Evolutionary conservation across 345 rosid species (phyloP).

Genomic region (Eucalyptus regnans): DNA sequence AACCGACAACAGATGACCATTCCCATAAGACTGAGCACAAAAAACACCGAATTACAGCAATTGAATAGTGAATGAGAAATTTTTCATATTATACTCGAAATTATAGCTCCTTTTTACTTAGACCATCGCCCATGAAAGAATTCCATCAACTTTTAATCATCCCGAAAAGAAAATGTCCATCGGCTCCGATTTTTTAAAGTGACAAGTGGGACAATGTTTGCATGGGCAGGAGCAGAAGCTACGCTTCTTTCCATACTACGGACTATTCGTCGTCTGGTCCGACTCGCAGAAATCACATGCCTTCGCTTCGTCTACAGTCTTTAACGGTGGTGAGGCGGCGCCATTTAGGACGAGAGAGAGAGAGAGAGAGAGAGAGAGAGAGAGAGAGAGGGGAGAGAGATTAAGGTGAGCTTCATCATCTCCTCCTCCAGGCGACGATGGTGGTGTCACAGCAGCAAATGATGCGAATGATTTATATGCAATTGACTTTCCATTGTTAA

Average conservation of each 20-base stretch:
- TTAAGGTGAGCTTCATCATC: not conserved
- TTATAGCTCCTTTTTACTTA: not conserved
- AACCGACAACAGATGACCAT: not conserved
- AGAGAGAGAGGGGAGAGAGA: too few species aligned
- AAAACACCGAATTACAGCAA: not conserved
- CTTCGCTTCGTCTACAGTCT: not conserved
- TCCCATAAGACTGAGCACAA: not conserved
- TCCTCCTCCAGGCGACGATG: not conserved
- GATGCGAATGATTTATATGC: too few species aligned
- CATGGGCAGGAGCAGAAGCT: not conserved
- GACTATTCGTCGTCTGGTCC: not conserved
- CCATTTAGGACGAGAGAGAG: not conserved
- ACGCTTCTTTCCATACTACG: not conserved
- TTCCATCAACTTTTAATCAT: not conserved
- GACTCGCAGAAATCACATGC: not conserved
- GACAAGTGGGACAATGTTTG: too few species aligned
- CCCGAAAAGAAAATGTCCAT: not conserved
- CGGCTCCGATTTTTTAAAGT: not conserved
- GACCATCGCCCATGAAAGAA: not conserved
- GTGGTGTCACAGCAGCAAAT: not conserved
- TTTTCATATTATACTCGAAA: not conserved
- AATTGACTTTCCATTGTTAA: too few species aligned
- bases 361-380: too few species aligned
- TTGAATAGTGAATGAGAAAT: not conserved
- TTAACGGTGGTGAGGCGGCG: not conserved